phyloP scores from a whole-genome alignment of 176 grass and related monocot genomes.

The Phoenix dactylifera region DNA sequence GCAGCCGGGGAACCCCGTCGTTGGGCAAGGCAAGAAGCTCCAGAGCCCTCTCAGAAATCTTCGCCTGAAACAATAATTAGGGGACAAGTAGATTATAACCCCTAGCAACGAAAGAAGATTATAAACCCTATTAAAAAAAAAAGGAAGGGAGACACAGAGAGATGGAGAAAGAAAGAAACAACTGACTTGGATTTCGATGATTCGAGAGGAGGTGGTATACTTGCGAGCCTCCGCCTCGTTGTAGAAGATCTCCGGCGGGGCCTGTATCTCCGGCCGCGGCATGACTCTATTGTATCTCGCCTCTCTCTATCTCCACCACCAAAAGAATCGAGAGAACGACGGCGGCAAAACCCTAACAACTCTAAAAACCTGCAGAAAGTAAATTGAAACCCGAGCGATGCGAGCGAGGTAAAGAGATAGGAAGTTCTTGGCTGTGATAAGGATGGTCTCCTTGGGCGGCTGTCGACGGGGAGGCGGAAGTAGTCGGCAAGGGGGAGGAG shows the following conservation, averaged over 20 bases:
- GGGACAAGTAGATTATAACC: background rate
- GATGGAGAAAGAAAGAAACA: background rate
- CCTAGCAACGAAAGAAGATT: background rate
- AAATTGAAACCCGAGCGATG: too few relatives aligned
- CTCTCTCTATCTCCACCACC: background rate
- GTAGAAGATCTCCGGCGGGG: slow-evolving; percentile 93
- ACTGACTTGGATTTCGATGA: slow-evolving; percentile 88
- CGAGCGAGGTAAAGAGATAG: too few relatives aligned
- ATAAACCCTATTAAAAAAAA: background rate
- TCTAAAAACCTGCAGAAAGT: too few relatives aligned
- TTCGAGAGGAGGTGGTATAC: slow-evolving; percentile 95
- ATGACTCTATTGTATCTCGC: slow-evolving; percentile 19
- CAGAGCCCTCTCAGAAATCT: slow-evolving; percentile 88
- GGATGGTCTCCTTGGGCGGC: too few relatives aligned
- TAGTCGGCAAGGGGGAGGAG: too few relatives aligned
- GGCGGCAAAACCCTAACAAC: too few relatives aligned
- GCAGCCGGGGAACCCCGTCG: slow-evolving; percentile 66
- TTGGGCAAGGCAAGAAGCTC: slow-evolving; percentile 71
- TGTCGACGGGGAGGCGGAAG: too few relatives aligned
- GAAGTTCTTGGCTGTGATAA: too few relatives aligned
- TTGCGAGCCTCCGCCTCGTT: slow-evolving; percentile 89
- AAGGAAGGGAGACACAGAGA: background rate
- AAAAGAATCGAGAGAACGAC: too few relatives aligned
- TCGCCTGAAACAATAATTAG: slow-evolving; percentile 32
- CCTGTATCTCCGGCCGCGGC: slow-evolving; percentile 87